Evolutionary conservation across 352 stramenopile genomes (phyloP).

Genomic region (Peronospora belbahrii): DNA sequence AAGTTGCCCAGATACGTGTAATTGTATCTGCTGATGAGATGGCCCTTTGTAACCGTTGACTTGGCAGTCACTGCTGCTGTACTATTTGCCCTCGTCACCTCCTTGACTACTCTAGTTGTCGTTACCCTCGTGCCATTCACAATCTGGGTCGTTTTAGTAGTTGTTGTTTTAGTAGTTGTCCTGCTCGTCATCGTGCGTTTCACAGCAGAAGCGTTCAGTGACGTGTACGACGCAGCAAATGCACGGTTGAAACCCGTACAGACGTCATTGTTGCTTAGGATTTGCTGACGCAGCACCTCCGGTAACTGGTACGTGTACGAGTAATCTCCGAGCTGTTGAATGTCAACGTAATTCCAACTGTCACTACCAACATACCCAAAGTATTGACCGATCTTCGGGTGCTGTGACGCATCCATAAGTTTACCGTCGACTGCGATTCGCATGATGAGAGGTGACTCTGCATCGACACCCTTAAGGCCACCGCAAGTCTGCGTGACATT

Average conservation of each 20-base stretch:
- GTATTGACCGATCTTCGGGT: conserved; percentile 58
- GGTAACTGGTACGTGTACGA: conserved; percentile 69
- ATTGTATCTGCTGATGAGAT: conserved; percentile 29
- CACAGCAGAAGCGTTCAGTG: conserved; percentile 28
- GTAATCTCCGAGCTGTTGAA: conserved; percentile 56
- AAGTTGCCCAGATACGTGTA: conserved; percentile 49
- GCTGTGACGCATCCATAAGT: conserved; percentile 43
- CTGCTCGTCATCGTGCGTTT: conserved; percentile 37
- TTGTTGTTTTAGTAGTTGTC: conserved; percentile 39
- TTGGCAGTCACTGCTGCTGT: conserved; percentile 22
- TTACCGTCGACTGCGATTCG: conserved; percentile 33
- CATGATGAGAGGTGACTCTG: conserved; percentile 33
- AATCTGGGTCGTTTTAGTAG: conserved; percentile 36
- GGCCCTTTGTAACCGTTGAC: conserved; percentile 23
- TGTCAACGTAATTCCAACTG: conserved; percentile 55
- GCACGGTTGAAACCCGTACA: conserved; percentile 48
- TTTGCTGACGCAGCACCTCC: conserved; percentile 45
- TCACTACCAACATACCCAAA: conserved; percentile 46
- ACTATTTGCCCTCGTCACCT: conserved; percentile 27
- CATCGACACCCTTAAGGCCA: conserved; percentile 32
- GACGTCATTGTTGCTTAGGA: conserved; percentile 57
- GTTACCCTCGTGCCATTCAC: conserved; percentile 47
- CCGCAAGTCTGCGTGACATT: conserved; percentile 39
- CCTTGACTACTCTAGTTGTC: conserved; percentile 43
- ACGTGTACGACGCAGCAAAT: conserved; percentile 34